These are phyloP conservation scores for Crassisporium funariophilum DNA, from an alignment of 768 basidiomycete species.

Conservation along the genomic window DNA sequence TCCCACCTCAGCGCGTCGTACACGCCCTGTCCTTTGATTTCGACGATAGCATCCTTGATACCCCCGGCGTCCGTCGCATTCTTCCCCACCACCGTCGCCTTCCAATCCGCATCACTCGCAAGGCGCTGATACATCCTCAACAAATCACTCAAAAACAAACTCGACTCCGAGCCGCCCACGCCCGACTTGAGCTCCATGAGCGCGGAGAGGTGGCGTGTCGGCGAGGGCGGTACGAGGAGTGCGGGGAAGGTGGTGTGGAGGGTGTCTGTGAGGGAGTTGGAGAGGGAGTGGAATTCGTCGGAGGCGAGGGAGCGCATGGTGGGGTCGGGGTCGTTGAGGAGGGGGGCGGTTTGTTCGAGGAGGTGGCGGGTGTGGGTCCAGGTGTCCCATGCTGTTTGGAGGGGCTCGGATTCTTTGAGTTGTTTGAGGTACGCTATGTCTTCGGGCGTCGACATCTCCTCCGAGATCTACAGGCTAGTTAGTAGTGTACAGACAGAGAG, in stretches of 20 bases:
- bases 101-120: conserved; percentile 60
- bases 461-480: conserved; percentile 45
- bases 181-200: conserved; percentile 92
- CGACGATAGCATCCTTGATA: conserved; percentile 75
- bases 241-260: conserved; percentile 58
- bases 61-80: conserved; percentile 65
- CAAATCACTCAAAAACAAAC: conserved; percentile 78
- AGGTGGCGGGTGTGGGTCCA: conserved; percentile 63
- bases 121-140: conserved; percentile 81
- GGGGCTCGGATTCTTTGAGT: conserved; percentile 68
- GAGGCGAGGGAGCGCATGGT: conserved; percentile 72
- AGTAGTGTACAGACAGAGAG: conserved; percentile 6
- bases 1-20: conserved; percentile 87
- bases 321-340: conserved; percentile 75
- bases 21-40: conserved; percentile 74
- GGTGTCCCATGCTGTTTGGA: conserved; percentile 67
- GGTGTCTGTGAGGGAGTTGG: conserved; percentile 33
- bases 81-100: conserved; percentile 56
- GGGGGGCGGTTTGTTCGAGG: conserved; percentile 58
- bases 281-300: conserved; percentile 61
- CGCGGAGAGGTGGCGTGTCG: conserved; percentile 68
- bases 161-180: conserved; percentile 88
- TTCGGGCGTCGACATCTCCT: conserved; percentile 52
- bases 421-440: conserved; percentile 62
- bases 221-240: conserved; percentile 72